phyloP scores from a whole-genome alignment of 139 green algal genomes.

The Chlamydomonas sphaeroides region DNA sequence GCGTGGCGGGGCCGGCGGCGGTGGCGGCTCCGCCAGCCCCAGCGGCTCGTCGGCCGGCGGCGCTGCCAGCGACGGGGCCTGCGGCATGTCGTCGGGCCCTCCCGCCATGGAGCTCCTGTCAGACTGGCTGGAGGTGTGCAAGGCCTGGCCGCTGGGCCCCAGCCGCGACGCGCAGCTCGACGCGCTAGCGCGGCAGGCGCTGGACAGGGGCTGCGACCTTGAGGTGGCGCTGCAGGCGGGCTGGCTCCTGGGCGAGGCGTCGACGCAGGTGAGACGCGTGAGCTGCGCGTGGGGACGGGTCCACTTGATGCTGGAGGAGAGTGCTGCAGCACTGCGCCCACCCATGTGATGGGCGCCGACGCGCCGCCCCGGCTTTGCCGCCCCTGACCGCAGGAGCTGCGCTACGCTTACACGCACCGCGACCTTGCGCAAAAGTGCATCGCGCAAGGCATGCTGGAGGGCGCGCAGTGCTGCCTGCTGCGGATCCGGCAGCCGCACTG shows the following conservation, averaged over 20 bases:
- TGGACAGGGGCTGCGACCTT: conserved; percentile 24
- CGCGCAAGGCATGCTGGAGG: conserved; percentile 26
- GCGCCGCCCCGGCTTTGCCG: too few species aligned
- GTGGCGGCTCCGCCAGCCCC: not conserved
- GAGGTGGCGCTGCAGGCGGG: conserved; percentile 32
- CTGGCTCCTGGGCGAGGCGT: conserved; percentile 18
- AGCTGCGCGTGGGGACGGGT: too few species aligned
- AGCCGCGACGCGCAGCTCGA: conserved; percentile 12
- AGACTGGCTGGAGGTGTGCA: conserved; percentile 38
- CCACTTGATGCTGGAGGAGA: too few species aligned
- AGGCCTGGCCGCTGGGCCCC: conserved; percentile 23
- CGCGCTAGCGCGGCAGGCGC: conserved; percentile 1
- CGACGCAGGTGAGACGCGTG: conserved; percentile 6
- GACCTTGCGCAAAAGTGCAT: conserved; percentile 29
- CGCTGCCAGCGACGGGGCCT: not conserved
- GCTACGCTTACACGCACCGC: conserved; percentile 18
- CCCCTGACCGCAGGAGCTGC: conserved; percentile 16
- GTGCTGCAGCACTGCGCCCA: too few species aligned
- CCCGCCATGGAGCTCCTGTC: conserved; percentile 1
- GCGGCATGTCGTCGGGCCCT: not conserved
- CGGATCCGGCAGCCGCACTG: not conserved
- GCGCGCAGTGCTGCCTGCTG: conserved; percentile 25
- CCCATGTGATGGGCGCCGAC: too few species aligned
- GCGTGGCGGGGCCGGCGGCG: not conserved
- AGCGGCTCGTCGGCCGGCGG: conserved; percentile 9